Percentiles rank a stretch among this genome's conserved stretches.
phyloP scores from a whole-genome alignment of 371 early-diverging fungal genomes.

The Zancudomyces culisetae region DNA sequence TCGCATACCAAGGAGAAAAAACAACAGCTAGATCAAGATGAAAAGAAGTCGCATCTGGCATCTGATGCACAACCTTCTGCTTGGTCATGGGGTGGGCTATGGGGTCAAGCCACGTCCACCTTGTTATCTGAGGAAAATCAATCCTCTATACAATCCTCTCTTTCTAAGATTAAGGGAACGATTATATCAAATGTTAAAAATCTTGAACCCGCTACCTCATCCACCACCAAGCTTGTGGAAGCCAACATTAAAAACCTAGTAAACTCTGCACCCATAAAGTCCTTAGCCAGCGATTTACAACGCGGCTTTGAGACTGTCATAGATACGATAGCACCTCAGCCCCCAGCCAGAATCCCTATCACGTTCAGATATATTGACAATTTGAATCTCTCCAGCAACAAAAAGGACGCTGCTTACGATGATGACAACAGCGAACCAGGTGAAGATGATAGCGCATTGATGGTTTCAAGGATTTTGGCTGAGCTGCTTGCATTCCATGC shows the following conservation, averaged over 20 bases:
- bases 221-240: constrained; percentile 12
- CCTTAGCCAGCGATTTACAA: constrained; percentile 15
- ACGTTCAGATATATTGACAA: constrained; percentile 13
- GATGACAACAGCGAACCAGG: not conserved
- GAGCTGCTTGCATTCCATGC: constrained; percentile 5
- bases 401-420: constrained; percentile 11
- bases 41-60: not conserved
- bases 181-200: constrained; percentile 16
- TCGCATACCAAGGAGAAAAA: no score
- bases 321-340: constrained; percentile 20
- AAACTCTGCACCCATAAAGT: constrained; percentile 14
- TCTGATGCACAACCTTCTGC: not conserved
- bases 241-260: constrained; percentile 17
- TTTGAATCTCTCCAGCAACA: constrained; percentile 8
- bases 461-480: constrained; percentile 3
- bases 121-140: constrained; percentile 20
- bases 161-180: constrained; percentile 16
- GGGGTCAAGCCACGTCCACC: constrained; percentile 18
- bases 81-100: constrained; percentile 22
- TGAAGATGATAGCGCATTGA: not conserved
- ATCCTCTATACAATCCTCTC: constrained; percentile 13
- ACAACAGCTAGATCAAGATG: no score
- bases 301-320: constrained; percentile 16
- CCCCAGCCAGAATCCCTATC: constrained; percentile 16
- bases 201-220: constrained; percentile 10